phyloP scores from a whole-genome alignment of 352 stramenopile genomes.

The Phytophthora cactorum region DNA sequence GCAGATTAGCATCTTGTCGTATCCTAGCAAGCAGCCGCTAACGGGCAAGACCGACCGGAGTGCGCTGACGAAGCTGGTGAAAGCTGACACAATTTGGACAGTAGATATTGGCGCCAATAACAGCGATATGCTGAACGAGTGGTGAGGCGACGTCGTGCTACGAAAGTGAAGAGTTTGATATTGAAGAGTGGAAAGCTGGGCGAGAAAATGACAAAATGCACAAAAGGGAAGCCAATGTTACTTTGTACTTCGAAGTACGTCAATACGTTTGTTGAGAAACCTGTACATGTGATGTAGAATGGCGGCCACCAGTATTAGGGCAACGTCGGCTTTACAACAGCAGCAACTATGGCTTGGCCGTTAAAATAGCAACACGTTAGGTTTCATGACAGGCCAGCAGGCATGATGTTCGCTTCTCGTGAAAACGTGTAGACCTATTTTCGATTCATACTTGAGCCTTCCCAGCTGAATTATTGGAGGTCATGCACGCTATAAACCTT shows the following conservation, averaged over 20 bases:
- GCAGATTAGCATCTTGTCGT: conserved; percentile 81
- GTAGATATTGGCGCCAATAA: conserved; percentile 83
- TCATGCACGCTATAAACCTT: neutral
- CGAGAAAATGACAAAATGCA: conserved; percentile 14
- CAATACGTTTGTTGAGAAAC: neutral
- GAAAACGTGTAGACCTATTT: conserved; percentile 24
- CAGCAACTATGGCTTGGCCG: neutral
- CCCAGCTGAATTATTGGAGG: neutral
- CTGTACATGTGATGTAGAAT: too few relatives aligned
- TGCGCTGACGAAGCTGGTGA: conserved; percentile 80
- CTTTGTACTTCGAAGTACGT: neutral
- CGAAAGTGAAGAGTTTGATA: neutral
- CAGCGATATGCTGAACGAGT: conserved; percentile 69
- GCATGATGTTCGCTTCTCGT: neutral
- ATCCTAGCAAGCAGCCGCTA: conserved; percentile 73
- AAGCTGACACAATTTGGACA: conserved; percentile 77
- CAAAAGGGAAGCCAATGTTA: conserved; percentile 6
- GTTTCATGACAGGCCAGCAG: conserved; percentile 3
- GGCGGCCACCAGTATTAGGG: too few relatives aligned
- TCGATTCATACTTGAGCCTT: conserved; percentile 1
- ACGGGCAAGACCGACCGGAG: conserved; percentile 68
- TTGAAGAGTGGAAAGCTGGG: conserved; percentile 1
- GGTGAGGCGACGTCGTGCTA: conserved; percentile 26
- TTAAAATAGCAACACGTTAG: conserved; percentile 7
- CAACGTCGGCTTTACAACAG: too few relatives aligned